Conservation (phyloP, 2,329 filamentous ascomycete species). For the Scorias spongiosa region DNA sequence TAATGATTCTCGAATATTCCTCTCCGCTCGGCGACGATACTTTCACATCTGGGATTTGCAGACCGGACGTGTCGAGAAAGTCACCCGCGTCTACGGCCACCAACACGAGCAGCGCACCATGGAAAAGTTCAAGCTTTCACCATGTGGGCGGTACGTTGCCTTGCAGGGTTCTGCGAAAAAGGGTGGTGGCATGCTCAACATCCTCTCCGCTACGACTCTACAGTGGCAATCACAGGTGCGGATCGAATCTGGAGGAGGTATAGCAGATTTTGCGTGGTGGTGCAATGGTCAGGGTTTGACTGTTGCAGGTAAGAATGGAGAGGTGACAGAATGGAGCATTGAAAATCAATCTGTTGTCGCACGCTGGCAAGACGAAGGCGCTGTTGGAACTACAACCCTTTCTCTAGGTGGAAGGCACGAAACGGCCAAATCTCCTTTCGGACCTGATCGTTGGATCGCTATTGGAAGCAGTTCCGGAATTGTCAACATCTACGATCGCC, state of each 20-base stretch:
- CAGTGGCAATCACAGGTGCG: constrained; percentile 80
- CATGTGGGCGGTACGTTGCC: constrained; percentile 74
- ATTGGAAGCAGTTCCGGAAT: constrained; percentile 77
- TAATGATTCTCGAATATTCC: constrained; percentile 62
- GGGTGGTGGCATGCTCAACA: constrained; percentile 75
- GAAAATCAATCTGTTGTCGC: constrained; percentile 53
- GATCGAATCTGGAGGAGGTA: constrained; percentile 65
- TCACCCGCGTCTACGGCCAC: constrained; percentile 59
- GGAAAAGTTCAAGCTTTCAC: constrained; percentile 79
- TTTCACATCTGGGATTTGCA: constrained; percentile 91
- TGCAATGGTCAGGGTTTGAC: constrained; percentile 64
- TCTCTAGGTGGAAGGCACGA: constrained; percentile 54
- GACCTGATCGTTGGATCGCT: constrained; percentile 77
- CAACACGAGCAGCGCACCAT: constrained; percentile 73
- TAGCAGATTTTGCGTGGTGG: constrained; percentile 93
- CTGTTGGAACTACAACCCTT: constrained; percentile 69
- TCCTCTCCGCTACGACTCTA: constrained; percentile 62
- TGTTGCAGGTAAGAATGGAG: constrained; percentile 71
- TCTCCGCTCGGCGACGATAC: constrained; percentile 74
- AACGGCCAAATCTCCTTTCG: constrained; percentile 42
- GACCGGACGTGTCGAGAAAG: constrained; percentile 68
- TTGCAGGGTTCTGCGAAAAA: constrained; percentile 66
- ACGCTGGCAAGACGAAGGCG: constrained; percentile 81
- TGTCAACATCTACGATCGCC: constrained; percentile 83
- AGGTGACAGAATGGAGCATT: constrained; percentile 79